Conservation (phyloP, 164 flowering plant species). For the Annona squamosa region DNA sequence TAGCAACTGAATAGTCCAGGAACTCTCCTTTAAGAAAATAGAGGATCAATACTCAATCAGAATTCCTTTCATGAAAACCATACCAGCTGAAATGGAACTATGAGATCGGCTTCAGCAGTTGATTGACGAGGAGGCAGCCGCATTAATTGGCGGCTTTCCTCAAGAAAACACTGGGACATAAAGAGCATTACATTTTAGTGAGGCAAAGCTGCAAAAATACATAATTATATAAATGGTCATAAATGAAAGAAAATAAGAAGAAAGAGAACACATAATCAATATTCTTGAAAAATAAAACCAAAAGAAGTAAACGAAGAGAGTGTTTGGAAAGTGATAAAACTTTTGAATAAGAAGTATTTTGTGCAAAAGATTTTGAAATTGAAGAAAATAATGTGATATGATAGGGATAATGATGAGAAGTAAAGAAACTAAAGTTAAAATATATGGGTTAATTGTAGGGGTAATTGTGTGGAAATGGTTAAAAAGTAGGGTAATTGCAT, state of each 20-base stretch:
- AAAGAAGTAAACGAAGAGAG: not conserved
- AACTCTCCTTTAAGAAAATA: not conserved
- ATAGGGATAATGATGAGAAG: too few species aligned
- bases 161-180: slow-evolving; percentile 79
- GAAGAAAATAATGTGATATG: too few species aligned
- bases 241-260: not conserved
- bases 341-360: too few species aligned
- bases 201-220: not conserved
- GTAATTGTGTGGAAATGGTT: too few species aligned
- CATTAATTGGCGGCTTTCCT: slow-evolving; percentile 94
- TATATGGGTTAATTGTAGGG: too few species aligned
- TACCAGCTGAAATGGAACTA: slow-evolving; percentile 93
- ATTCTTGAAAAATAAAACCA: not conserved
- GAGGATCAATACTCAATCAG: not conserved
- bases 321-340: too few species aligned
- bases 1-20: not conserved
- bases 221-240: not conserved
- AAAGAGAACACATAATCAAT: not conserved
- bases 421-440: too few species aligned
- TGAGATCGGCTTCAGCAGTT: slow-evolving; percentile 96
- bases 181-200: not conserved
- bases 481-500: too few species aligned
- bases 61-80: slow-evolving; percentile 10
- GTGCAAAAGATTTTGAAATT: too few species aligned
- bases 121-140: slow-evolving; percentile 95